Percentiles rank a stretch among this genome's conserved stretches.
These are phyloP conservation scores for Tetrapisispora iriomotensis DNA, from an alignment of 805 yeast species.

Conservation along the genomic window DNA sequence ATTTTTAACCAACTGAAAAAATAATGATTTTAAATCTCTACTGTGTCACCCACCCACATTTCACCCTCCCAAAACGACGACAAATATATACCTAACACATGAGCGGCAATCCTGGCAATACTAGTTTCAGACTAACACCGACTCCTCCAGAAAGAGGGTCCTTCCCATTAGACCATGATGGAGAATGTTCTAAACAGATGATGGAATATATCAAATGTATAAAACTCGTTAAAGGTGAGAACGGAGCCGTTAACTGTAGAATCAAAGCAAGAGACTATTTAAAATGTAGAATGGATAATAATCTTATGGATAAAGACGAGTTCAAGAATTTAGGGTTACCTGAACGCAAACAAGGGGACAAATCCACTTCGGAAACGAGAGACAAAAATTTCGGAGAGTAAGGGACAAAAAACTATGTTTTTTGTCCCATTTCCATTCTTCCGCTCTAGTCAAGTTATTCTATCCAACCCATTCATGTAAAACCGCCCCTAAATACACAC, in stretches of 20 bases:
- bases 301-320: slow-evolving; percentile 48
- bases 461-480: too few relatives aligned
- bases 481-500: too few relatives aligned
- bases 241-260: slow-evolving; percentile 80
- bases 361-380: background rate
- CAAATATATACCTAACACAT: slow-evolving; percentile 9
- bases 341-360: too few relatives aligned
- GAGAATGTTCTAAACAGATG: slow-evolving; percentile 75
- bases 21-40: too few relatives aligned
- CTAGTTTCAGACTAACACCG: slow-evolving; percentile 49
- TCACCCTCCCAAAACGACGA: too few relatives aligned
- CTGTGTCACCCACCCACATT: too few relatives aligned
- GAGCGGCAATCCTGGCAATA: slow-evolving; percentile 39
- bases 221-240: slow-evolving; percentile 65
- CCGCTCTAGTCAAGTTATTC: too few relatives aligned
- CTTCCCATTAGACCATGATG: slow-evolving; percentile 84
- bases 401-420: too few relatives aligned
- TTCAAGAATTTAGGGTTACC: slow-evolving; percentile 58
- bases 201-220: slow-evolving; percentile 66
- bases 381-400: background rate
- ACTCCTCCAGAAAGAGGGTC: slow-evolving; percentile 96
- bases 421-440: too few relatives aligned
- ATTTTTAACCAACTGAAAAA: too few relatives aligned
- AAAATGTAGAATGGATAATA: slow-evolving; percentile 80
- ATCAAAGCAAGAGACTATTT: slow-evolving; percentile 71